Percentiles rank a stretch among this genome's conserved stretches.
Conservation (phyloP, 2,329 filamentous ascomycete species). For the Epichloe festucae region DNA sequence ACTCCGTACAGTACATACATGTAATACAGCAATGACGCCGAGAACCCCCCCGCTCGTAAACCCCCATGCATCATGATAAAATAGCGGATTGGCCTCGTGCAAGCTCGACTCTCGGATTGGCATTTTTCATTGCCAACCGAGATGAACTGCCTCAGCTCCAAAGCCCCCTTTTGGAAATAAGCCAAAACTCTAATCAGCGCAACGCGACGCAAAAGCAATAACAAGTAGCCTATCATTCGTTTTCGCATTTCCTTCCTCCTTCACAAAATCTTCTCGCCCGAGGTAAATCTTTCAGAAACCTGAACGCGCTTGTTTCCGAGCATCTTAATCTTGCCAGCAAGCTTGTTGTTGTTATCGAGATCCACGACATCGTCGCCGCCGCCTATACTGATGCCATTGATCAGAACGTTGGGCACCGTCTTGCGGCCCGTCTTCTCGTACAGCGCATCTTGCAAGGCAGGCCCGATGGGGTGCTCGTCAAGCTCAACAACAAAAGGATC, state of each 20-base stretch:
- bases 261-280: slow-evolving; percentile 6
- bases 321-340: slow-evolving; percentile 58
- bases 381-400: slow-evolving; percentile 80
- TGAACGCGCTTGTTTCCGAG: slow-evolving; percentile 56
- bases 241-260: slow-evolving; percentile 3
- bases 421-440: slow-evolving; percentile 60
- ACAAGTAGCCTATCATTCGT: background rate
- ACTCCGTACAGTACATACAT: background rate
- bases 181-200: too few species aligned
- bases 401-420: slow-evolving; percentile 85
- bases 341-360: slow-evolving; percentile 51
- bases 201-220: too few species aligned
- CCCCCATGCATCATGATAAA: background rate
- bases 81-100: background rate
- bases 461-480: slow-evolving; percentile 66
- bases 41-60: background rate
- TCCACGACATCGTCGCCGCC: slow-evolving; percentile 76
- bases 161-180: background rate
- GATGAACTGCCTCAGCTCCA: background rate
- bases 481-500: slow-evolving; percentile 82
- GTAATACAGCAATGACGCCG: background rate
- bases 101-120: background rate
- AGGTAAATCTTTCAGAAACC: slow-evolving; percentile 34
- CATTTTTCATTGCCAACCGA: background rate
- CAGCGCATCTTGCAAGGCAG: slow-evolving; percentile 58